Percentiles rank a stretch among this genome's conserved stretches.
phyloP scores from a whole-genome alignment of 129 eudicot genomes.

The Apium graveolens region DNA sequence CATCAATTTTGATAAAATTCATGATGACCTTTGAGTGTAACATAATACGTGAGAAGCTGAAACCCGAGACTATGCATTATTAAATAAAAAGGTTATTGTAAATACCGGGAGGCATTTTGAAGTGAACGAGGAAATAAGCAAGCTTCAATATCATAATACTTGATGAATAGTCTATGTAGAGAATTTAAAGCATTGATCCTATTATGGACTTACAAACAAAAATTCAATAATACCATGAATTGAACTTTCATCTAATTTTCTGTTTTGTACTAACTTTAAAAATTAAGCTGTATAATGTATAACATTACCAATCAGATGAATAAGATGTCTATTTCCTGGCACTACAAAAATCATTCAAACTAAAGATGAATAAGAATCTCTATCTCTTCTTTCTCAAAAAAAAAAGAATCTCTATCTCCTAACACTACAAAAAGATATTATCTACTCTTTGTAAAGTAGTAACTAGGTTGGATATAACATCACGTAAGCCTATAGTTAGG shows the following conservation, averaged over 20 bases:
- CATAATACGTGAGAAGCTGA: not conserved
- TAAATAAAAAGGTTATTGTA: not conserved
- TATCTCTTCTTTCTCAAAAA: too few species aligned
- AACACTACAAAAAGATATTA: not conserved
- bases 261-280: too few species aligned
- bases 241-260: not conserved
- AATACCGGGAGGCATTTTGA: not conserved
- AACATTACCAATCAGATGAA: too few species aligned
- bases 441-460: not conserved
- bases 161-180: not conserved
- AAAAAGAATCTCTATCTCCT: not conserved
- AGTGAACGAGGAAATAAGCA: not conserved
- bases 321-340: too few species aligned
- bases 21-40: not conserved
- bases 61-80: not conserved
- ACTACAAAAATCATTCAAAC: not conserved
- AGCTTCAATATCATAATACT: not conserved
- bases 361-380: not conserved
- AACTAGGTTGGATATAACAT: not conserved
- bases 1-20: too few species aligned
- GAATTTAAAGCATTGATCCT: not conserved
- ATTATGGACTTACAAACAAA: not conserved
- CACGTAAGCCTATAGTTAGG: not conserved
- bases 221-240: not conserved
- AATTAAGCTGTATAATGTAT: too few species aligned